Percentiles rank a stretch among this genome's conserved stretches.
Conservation (phyloP, 768 basidiomycete genomes). For the Lactarius sanguifluus region DNA sequence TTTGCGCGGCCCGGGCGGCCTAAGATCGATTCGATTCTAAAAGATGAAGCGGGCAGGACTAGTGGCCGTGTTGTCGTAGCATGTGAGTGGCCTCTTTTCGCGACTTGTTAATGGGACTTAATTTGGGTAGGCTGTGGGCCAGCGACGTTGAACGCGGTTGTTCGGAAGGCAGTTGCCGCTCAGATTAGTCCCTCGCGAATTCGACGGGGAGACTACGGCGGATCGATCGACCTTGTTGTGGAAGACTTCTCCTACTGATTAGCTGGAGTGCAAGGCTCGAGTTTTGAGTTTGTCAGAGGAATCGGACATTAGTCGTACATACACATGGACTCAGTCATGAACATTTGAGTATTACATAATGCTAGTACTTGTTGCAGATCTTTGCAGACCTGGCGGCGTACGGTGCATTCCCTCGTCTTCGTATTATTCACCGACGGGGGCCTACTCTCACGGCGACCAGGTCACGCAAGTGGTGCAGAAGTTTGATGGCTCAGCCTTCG, state of each 20-base stretch:
- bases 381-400: slow-evolving; percentile 1
- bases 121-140: slow-evolving; percentile 66
- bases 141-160: slow-evolving; percentile 61
- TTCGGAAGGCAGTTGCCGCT: slow-evolving; percentile 61
- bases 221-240: slow-evolving; percentile 58
- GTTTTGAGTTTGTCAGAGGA: background rate
- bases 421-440: background rate
- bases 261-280: background rate
- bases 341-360: slow-evolving; percentile 9
- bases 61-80: slow-evolving; percentile 62
- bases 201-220: slow-evolving; percentile 54
- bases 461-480: background rate
- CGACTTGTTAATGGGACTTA: background rate
- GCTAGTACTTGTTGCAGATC: background rate
- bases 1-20: slow-evolving; percentile 66
- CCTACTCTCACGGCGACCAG: background rate
- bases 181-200: slow-evolving; percentile 59
- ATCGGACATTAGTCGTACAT: background rate
- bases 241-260: slow-evolving; percentile 66
- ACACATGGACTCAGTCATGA: background rate
- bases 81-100: slow-evolving; percentile 36
- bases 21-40: slow-evolving; percentile 57
- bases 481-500: slow-evolving; percentile 4
- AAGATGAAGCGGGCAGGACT: slow-evolving; percentile 60
- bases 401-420: background rate